Conservation (phyloP, 495 filamentous ascomycete species). For the Neurospora sp. region DNA sequence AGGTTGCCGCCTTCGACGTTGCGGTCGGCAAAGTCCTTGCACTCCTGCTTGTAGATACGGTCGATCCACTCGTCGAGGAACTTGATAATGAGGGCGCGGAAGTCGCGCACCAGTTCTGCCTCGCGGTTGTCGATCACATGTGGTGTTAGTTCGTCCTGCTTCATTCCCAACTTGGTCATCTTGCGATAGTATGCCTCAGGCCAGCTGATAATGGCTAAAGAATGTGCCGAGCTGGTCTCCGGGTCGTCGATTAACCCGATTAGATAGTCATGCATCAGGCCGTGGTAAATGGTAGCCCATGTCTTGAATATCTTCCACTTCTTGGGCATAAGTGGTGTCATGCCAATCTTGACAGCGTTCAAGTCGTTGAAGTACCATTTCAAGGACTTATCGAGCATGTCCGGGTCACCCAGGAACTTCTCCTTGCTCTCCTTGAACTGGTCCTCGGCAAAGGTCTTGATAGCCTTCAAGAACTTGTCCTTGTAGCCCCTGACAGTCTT, state of each 20-base stretch:
- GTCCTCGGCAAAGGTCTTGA: conserved; percentile 58
- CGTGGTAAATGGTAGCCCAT: conserved; percentile 82
- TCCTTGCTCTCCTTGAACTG: conserved; percentile 67
- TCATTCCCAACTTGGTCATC: conserved; percentile 81
- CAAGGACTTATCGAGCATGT: conserved; percentile 72
- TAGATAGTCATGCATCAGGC: conserved; percentile 89
- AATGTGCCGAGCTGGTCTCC: conserved; percentile 62
- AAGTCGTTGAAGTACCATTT: conserved; percentile 98
- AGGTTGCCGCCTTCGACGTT: conserved; percentile 61
- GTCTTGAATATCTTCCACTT: conserved; percentile 95
- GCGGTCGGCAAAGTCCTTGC: conserved; percentile 65
- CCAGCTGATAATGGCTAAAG: conserved; percentile 89
- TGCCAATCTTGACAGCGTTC: conserved; percentile 80
- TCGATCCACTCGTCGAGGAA: conserved; percentile 97
- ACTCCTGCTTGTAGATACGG: conserved; percentile 71
- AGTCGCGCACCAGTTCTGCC: conserved; percentile 81
- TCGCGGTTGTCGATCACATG: conserved; percentile 84
- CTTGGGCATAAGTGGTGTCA: conserved; percentile 82
- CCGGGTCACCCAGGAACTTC: conserved; percentile 71
- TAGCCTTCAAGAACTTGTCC: conserved; percentile 78
- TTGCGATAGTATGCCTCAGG: conserved; percentile 90
- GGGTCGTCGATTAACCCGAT: conserved; percentile 71
- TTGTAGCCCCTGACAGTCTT: conserved; percentile 94
- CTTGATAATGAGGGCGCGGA: conserved; percentile 86
- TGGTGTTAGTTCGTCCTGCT: conserved; percentile 59